Conservation (phyloP, 169 alveolate genomes). For the Cystoisospora suis region DNA sequence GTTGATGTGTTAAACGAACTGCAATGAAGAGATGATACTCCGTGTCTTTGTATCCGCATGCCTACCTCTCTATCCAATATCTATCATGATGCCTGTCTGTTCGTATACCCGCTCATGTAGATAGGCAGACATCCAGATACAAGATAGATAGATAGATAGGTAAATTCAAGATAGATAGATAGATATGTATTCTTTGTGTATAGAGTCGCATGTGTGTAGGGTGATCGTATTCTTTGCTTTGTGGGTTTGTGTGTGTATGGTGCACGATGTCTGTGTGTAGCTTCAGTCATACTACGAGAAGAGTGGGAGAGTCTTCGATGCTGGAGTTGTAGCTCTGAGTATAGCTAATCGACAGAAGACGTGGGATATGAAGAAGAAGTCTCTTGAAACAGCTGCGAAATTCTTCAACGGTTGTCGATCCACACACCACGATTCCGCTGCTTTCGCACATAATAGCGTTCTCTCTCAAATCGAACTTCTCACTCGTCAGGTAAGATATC, state of each 20-base stretch:
- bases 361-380: neutral
- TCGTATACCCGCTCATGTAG: too few species aligned
- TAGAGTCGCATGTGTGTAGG: too few species aligned
- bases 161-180: too few species aligned
- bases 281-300: constrained; percentile 10
- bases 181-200: too few species aligned
- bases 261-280: neutral
- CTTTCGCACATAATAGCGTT: neutral
- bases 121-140: too few species aligned
- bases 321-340: neutral
- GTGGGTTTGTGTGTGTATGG: neutral
- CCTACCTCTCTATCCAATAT: too few species aligned
- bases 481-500: neutral
- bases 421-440: neutral
- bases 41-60: too few species aligned
- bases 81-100: too few species aligned
- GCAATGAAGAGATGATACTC: too few species aligned
- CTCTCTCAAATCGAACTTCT: constrained; percentile 20
- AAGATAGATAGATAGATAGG: too few species aligned
- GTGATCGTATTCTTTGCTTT: neutral
- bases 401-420: neutral
- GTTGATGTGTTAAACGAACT: too few species aligned
- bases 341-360: neutral
- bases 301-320: neutral
- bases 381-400: neutral